phyloP scores from a whole-genome alignment of 1,139 yeast genomes.

The Schizosaccharomyces versatilis region DNA sequence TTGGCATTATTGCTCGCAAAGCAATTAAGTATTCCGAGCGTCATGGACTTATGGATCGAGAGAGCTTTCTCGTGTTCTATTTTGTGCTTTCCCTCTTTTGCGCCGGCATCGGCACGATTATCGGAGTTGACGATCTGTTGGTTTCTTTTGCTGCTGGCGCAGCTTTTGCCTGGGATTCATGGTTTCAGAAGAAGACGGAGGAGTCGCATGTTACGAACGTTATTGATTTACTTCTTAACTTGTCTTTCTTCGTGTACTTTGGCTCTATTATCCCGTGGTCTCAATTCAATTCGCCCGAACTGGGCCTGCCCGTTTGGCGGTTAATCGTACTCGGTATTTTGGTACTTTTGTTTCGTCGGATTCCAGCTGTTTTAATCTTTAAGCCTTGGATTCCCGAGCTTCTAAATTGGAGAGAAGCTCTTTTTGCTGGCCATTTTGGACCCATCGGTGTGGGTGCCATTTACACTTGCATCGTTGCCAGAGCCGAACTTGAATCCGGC shows the following conservation, averaged over 20 bases:
- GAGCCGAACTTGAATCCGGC: conserved; percentile 50
- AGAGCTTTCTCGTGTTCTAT: conserved; percentile 79
- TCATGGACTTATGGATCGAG: conserved; percentile 63
- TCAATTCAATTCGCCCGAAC: conserved; percentile 38
- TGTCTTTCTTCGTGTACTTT: conserved; percentile 76
- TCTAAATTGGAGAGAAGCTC: conserved; percentile 83
- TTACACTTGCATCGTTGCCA: conserved; percentile 68
- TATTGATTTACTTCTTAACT: conserved; percentile 49
- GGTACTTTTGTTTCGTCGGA: conserved; percentile 61
- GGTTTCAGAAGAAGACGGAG: conserved; percentile 69
- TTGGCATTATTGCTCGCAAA: conserved; percentile 60
- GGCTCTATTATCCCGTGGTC: conserved; percentile 93
- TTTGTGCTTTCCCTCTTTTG: conserved; percentile 67
- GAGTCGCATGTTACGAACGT: conserved; percentile 86
- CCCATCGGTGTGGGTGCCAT: conserved; percentile 97
- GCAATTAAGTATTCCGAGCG: conserved; percentile 60
- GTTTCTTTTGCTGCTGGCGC: conserved; percentile 93
- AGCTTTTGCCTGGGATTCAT: conserved; percentile 76
- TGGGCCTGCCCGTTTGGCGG: conserved; percentile 73
- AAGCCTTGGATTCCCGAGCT: conserved; percentile 81
- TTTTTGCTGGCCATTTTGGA: conserved; percentile 93
- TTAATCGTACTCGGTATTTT: conserved; percentile 58
- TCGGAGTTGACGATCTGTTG: conserved; percentile 80
- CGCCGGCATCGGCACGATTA: conserved; percentile 79
- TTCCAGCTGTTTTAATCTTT: conserved; percentile 64